A percentile compares a stretch with the other conserved stretches of the same genome.
phyloP scores from a whole-genome alignment of 345 rosid species.

The Ceriops tagal region DNA sequence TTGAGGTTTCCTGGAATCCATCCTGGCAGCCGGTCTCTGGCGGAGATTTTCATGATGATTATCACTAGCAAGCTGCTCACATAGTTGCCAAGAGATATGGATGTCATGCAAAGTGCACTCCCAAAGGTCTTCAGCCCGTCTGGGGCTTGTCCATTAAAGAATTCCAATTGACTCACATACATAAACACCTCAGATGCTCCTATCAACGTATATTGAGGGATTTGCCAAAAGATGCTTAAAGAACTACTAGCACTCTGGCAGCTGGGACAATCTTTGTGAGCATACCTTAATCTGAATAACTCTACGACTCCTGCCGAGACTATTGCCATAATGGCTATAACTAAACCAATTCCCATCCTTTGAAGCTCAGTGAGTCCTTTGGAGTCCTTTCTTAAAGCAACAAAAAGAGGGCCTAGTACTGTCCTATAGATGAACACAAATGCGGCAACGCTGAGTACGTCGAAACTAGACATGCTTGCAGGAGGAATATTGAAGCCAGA shows the following conservation, averaged over 20 bases:
- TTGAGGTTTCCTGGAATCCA: slow-evolving; percentile 34
- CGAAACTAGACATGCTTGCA: slow-evolving; percentile 33
- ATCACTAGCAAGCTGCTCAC: slow-evolving; percentile 31
- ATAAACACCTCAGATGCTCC: slow-evolving; percentile 40
- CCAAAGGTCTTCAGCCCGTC: slow-evolving; percentile 37
- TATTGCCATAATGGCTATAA: slow-evolving; percentile 26
- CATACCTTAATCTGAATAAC: slow-evolving; percentile 19
- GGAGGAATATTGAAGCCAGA: slow-evolving; percentile 24
- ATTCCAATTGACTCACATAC: slow-evolving; percentile 33
- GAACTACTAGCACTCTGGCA: slow-evolving; percentile 13
- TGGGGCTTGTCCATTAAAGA: slow-evolving; percentile 32
- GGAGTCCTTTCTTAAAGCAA: slow-evolving; percentile 3
- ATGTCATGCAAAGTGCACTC: slow-evolving; percentile 35
- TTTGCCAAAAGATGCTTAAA: slow-evolving; percentile 32
- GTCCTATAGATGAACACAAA: slow-evolving; percentile 25
- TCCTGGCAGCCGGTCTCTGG: slow-evolving; percentile 20
- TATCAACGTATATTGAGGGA: slow-evolving; percentile 27
- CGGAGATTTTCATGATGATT: slow-evolving; percentile 28
- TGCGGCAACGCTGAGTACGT: slow-evolving; percentile 21
- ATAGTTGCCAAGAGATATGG: slow-evolving; percentile 32
- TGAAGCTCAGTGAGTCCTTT: slow-evolving; percentile 31
- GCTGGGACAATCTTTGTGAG: neutral
- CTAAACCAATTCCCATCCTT: slow-evolving; percentile 32
- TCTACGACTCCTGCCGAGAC: slow-evolving; percentile 27
- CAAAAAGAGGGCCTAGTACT: slow-evolving; percentile 20